Evolutionary conservation across 495 filamentous ascomycete species (phyloP), one percentile per base, ranked within the genome.

Genomic region (Pyronema omphalodes): DNA sequence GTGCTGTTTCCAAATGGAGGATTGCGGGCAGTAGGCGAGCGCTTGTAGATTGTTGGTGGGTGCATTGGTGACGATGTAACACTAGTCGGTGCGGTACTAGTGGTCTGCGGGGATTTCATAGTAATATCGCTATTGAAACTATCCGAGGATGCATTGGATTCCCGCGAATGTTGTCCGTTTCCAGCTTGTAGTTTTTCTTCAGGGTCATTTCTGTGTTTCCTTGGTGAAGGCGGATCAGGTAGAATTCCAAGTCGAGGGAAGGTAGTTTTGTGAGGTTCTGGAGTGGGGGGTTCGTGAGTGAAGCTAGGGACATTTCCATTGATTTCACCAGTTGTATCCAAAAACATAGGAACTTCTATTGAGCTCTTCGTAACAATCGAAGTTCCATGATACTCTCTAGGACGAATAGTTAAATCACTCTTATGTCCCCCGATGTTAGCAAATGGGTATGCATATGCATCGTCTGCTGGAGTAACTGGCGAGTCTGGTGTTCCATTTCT

Each of bases 71-170:
- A 45, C n/a, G 52, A 35, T 3, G 40, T 17, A 36, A 35, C 52
- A 36, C 52, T 54, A 3, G 40, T 54, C 15, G 52, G 40, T 12
- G 52, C 52, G 8, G 52, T 54, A 29, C 52, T 54, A n/a, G 35
- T 50, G 7, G 47, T 50, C 9, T 29, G 23, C 1, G 47, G 47
- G 3, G 47, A 50, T 50, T 23, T 23, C 47, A 23, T 47, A 14
- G 44, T 47, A 19, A 47, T 19, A 14, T 19, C 9, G 44, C 23
- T 47, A 19, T 23, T 47, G 14, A 19, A 15, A 23, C 14, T 47
- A 47, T 47, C 44, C 23, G 44, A 15, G 1, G 23, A 47, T 41
- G 11, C 39, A 6, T 41, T 41, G 15, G 39, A 41, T 12, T 41
- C 39, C 39, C 39, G 39, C 11, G 39, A 41, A 17, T 12, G 23